Evolutionary conservation across 257 asterid species (phyloP), one percentile per base, ranked within the genome.

Genomic region (Coffea eugenioides): DNA sequence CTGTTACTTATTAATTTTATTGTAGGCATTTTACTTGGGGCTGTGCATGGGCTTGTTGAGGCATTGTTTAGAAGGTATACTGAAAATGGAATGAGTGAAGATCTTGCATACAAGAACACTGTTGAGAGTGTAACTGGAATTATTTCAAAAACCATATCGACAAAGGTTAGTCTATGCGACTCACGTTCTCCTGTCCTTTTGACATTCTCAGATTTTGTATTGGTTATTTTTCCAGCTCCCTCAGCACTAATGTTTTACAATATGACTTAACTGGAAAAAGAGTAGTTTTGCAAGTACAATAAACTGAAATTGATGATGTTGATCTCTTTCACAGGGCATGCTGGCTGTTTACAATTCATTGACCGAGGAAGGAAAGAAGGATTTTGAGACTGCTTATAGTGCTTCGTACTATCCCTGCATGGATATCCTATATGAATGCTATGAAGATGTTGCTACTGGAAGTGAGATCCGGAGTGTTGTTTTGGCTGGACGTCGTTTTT

Each of bases 11-110:
- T 23, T 57, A 69, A 20, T 74, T 80, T 78, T 69, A 79, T 76
- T 71, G 15, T 77, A 95, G 99, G 99, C 54, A 95, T 95, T 87
- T 88, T 95, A 86, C 97, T 95, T 66, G 99, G 99, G 82, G 99
- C 97, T 75, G 98, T 95, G 79, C 99, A 95, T 80, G 99, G 99
- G 31, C 87, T 93, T 82, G 99, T 95, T 85, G 99, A 95, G 84
- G 87, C 97, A 45, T 81, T 95, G 61, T 95, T 95, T 88, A 89
- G 99, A 88, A 89, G 99, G 86, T 95, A 89, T 88, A 95, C 99
- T 70, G 97, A 92, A 79, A 87, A 92, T 76, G 99, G 99, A 80
- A 95, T 95, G 96, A 82, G 81, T 66, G 98, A 95, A 79, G 98
- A 92, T 74, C 93, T 90, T 85, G 99, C 98, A 77, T 95, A 95